Evolutionary conservation across 768 basidiomycete genomes (phyloP).

Genomic region (Rhizopogon sp.): DNA sequence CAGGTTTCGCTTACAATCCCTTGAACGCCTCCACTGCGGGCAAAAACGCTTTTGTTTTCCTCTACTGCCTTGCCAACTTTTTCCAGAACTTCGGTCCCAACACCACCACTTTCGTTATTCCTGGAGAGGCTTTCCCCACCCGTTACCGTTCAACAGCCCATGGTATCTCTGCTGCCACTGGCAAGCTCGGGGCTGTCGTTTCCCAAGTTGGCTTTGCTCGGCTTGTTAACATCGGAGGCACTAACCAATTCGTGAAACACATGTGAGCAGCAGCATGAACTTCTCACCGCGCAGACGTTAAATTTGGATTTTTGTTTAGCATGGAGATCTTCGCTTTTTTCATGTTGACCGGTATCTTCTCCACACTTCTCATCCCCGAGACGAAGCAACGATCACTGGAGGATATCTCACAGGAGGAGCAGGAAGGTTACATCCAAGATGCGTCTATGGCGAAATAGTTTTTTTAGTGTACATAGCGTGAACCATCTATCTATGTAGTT

Average conservation of each 20-base stretch:
- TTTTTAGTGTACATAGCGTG: too few species aligned
- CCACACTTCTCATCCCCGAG: conserved; percentile 77
- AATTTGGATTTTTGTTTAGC: conserved; percentile 25
- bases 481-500: too few species aligned
- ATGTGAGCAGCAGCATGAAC: conserved; percentile 43
- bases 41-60: conserved; percentile 66
- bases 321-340: conserved; percentile 81
- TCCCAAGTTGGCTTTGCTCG: conserved; percentile 74
- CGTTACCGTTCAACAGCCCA: conserved; percentile 84
- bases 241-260: conserved; percentile 55
- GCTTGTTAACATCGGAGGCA: conserved; percentile 65
- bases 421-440: conserved; percentile 48
- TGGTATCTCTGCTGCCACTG: conserved; percentile 79
- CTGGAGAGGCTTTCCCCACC: conserved; percentile 84
- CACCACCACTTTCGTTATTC: conserved; percentile 74
- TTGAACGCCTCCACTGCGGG: conserved; percentile 38
- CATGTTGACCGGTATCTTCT: conserved; percentile 82
- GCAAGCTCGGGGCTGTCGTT: conserved; percentile 80
- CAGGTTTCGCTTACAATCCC: conserved; percentile 65
- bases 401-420: conserved; percentile 69
- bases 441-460: too few species aligned
- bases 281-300: conserved; percentile 1
- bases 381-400: conserved; percentile 66
- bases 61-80: conserved; percentile 85
- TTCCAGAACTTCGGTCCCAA: conserved; percentile 90